Evolutionary conservation across 306 rosid species (phyloP), one percentile per base, ranked within the genome.

Genomic region (Neltuma alba): DNA sequence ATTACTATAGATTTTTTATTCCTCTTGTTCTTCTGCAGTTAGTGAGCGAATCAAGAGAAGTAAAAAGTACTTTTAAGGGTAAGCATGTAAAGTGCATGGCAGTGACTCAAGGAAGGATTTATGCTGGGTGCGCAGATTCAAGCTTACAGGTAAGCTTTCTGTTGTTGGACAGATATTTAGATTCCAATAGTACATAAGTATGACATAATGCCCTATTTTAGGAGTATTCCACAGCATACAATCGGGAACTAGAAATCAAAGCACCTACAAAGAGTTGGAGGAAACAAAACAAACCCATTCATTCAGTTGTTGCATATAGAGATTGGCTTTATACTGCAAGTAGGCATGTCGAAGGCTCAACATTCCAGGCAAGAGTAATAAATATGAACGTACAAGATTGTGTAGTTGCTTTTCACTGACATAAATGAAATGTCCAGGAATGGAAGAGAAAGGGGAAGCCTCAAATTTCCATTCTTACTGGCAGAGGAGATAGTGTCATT

Each of bases 271-370:
- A 84, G 81, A 79, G 92, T 76, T 92, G 97, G 97, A 87, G 80
- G 73, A 86, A 86, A 86, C 83, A 86, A 82, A 83, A 82, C 41
- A 86, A 64, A 85, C 88, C 97, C 18, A 89, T 90, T 30, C 84
- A 80, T 86, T 85, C 93, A 71, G 61, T 92, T 47, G 87, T 81
- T 52, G 79, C 83, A 27, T 89, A 86, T 41, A 90, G 89, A 85
- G 93, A 92, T 71, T 90, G 93, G 89, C 91, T 90, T 69, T 92
- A 90, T 76, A 77, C 86, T 80, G 93, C 94, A 72, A 89, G 87
- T 83, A 83, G 54, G 77, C 83, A 41, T 13, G 89, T 88, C 45
- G 89, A 88, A 92, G 93, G 92, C 75, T 86, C 97, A 71, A 83
- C 81, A 50, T 74, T 85, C 68, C 87, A 88, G 97, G 94, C 90